Evolutionary conservation across 2,329 filamentous ascomycete genomes (phyloP).

Genomic region (Capronia coronata): DNA sequence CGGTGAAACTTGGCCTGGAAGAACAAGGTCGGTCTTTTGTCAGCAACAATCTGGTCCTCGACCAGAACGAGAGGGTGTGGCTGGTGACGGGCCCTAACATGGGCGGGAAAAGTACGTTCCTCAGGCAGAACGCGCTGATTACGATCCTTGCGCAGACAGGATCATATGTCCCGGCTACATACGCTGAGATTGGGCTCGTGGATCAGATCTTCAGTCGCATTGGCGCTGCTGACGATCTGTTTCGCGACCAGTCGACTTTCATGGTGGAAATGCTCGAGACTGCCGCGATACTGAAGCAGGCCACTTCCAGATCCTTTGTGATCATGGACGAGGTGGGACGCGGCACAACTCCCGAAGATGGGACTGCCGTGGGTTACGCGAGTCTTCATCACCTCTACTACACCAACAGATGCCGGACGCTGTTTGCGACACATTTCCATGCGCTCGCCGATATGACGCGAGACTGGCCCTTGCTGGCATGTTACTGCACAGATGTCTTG

Average conservation of each 20-base stretch:
- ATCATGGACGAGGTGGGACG: constrained; percentile 98
- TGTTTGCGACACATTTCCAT: constrained; percentile 97
- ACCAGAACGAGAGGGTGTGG: constrained; percentile 64
- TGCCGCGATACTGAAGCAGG: constrained; percentile 76
- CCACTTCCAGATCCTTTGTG: constrained; percentile 78
- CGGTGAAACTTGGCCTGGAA: constrained; percentile 75
- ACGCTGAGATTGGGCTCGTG: constrained; percentile 82
- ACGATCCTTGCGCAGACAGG: constrained; percentile 89
- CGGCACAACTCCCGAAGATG: constrained; percentile 89
- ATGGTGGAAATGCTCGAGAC: constrained; percentile 99
- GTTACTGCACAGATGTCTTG: constrained; percentile 83
- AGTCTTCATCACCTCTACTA: constrained; percentile 76
- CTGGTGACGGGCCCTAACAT: constrained; percentile 85
- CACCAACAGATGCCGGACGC: constrained; percentile 67
- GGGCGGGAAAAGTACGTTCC: constrained; percentile 93
- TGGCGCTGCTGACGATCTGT: constrained; percentile 92
- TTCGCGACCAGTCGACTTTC: constrained; percentile 89
- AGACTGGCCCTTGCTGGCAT: constrained; percentile 54
- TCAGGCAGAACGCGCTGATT: constrained; percentile 91
- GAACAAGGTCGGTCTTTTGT: constrained; percentile 76
- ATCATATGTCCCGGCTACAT: constrained; percentile 82
- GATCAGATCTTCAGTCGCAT: constrained; percentile 93
- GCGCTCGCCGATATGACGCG: constrained; percentile 68
- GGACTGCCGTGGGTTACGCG: constrained; percentile 81
- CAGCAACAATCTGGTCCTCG: constrained; percentile 77